Evolutionary conservation across 176 grass and related monocot genomes (phyloP).

Genomic region (Echinochloa phyllopogon): DNA sequence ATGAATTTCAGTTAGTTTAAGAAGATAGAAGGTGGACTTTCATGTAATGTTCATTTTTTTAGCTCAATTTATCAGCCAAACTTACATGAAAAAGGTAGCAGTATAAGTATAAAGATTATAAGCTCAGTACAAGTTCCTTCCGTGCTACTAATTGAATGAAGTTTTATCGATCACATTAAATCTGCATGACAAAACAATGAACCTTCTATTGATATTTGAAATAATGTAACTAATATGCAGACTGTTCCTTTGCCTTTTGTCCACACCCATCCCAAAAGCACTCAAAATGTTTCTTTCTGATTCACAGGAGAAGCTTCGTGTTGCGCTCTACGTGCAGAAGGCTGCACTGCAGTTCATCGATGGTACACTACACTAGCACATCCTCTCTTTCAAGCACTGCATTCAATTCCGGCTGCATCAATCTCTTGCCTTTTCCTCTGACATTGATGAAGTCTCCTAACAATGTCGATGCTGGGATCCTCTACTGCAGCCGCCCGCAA

Average conservation of each 20-base stretch:
- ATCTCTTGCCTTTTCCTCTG: not conserved
- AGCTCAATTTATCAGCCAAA: not conserved
- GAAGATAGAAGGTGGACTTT: not conserved
- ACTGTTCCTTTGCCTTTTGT: not conserved
- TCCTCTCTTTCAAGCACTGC: not conserved
- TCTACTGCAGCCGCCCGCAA: constrained; percentile 54
- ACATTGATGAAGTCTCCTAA: constrained; percentile 9
- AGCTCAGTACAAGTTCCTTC: not conserved
- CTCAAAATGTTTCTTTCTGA: constrained; percentile 24
- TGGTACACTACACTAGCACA: constrained; percentile 38
- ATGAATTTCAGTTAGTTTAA: not conserved
- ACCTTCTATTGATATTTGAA: not conserved
- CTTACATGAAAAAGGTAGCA: not conserved
- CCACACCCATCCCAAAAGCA: not conserved
- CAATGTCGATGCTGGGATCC: constrained; percentile 11
- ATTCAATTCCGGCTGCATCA: not conserved
- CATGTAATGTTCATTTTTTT: not conserved
- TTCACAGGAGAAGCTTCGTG: constrained; percentile 88
- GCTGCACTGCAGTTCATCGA: constrained; percentile 96
- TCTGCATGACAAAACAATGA: not conserved
- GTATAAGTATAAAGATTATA: not conserved
- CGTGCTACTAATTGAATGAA: not conserved
- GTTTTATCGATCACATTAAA: not conserved
- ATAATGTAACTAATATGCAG: constrained; percentile 1
- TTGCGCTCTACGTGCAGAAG: constrained; percentile 83